phyloP scores from a whole-genome alignment of 495 filamentous ascomycete species.

The Tuber brumale region DNA sequence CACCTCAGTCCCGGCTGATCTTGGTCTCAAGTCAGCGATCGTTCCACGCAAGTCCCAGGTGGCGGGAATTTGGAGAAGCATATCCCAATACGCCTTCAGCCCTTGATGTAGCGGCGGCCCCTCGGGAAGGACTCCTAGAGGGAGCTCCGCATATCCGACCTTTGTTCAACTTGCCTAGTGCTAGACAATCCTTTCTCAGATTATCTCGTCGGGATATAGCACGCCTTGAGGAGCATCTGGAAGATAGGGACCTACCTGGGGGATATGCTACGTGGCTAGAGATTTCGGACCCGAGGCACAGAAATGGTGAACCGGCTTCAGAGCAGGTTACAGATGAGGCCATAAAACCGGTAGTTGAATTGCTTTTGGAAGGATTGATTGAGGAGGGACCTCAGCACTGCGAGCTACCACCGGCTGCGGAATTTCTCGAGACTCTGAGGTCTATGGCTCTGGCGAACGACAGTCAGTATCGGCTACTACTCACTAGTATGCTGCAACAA shows the following conservation, averaged over 20 bases:
- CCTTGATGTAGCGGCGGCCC: background rate
- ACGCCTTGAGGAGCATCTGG: constrained; percentile 11
- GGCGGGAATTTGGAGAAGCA: background rate
- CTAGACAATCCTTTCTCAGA: background rate
- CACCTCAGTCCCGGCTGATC: background rate
- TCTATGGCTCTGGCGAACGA: constrained; percentile 11
- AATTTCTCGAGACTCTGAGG: constrained; percentile 17
- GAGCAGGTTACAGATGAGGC: constrained; percentile 7
- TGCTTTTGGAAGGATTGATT: constrained; percentile 24
- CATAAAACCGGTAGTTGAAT: constrained; percentile 15
- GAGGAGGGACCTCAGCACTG: constrained; percentile 6
- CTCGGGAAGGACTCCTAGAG: background rate
- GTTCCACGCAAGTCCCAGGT: constrained; percentile 8
- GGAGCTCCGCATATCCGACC: background rate
- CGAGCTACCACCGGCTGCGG: constrained; percentile 17
- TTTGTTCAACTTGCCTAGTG: background rate
- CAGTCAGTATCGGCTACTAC: constrained; percentile 20
- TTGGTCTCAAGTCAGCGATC: constrained; percentile 8
- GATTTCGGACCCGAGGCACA: background rate
- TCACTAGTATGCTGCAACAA: constrained; percentile 14
- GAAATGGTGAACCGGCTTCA: background rate
- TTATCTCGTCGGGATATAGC: background rate
- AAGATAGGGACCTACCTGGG: constrained; percentile 1
- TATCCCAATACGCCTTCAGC: constrained; percentile 1
- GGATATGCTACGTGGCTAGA: constrained; percentile 18